Evolutionary conservation across 2,329 filamentous ascomycete genomes (phyloP).

Genomic region (Aspergillus terreus): DNA sequence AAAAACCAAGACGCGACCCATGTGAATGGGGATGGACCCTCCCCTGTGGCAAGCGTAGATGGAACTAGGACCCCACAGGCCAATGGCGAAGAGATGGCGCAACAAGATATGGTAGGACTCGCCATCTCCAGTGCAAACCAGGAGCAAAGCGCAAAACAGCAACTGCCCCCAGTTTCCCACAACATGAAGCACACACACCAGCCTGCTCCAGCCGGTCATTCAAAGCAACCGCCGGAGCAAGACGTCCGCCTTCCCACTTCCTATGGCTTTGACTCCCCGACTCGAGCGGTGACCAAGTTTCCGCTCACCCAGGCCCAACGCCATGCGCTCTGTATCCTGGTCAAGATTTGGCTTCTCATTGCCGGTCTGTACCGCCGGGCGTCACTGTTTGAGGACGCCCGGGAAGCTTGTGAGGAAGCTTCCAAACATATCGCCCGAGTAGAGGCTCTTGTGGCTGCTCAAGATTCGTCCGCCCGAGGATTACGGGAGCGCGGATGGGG

Average conservation of each 20-base stretch:
- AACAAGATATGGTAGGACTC: constrained; percentile 24
- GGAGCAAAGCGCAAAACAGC: constrained; percentile 28
- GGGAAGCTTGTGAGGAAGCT: constrained; percentile 77
- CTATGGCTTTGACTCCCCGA: constrained; percentile 38
- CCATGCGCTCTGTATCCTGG: constrained; percentile 57
- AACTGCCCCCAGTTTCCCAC: constrained; percentile 32
- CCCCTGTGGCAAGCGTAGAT: neutral
- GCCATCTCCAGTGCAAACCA: constrained; percentile 25
- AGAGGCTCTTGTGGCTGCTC: constrained; percentile 62
- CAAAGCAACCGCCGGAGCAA: constrained; percentile 42
- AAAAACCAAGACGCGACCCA: constrained; percentile 23
- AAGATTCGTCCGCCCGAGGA: constrained; percentile 60
- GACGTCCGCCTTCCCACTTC: constrained; percentile 36
- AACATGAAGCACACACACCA: constrained; percentile 35
- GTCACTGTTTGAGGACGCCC: constrained; percentile 72
- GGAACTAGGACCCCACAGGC: constrained; percentile 11
- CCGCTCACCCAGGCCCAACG: constrained; percentile 50
- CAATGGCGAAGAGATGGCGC: constrained; percentile 5
- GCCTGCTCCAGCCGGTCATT: constrained; percentile 33
- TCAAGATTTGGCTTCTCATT: constrained; percentile 87
- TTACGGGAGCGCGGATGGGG: constrained; percentile 71
- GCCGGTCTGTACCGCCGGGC: constrained; percentile 83
- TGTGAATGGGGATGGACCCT: constrained; percentile 17
- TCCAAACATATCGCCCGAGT: constrained; percentile 68
- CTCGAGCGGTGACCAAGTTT: constrained; percentile 47